Conservation (phyloP, 352 stramenopile species). For the Phytopythium sindhum region DNA sequence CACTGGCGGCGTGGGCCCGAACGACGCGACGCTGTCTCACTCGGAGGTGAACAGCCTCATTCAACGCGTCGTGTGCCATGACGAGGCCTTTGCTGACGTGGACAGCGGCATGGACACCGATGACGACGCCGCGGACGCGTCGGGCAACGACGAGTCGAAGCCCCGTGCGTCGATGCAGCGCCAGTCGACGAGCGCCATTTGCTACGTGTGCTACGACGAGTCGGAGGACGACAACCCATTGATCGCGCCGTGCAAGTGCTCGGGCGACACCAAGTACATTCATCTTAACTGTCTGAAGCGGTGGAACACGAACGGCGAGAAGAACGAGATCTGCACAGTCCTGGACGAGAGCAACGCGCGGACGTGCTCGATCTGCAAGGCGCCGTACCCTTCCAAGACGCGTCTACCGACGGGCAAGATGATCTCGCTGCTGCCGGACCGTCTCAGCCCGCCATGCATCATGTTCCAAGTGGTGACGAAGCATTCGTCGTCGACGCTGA, state of each 20-base stretch:
- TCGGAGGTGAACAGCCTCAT: conserved; percentile 80
- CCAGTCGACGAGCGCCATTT: conserved; percentile 79
- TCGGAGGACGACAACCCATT: conserved; percentile 88
- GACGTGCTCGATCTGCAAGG: conserved; percentile 86
- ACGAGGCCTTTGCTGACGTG: conserved; percentile 71
- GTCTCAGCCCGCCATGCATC: conserved; percentile 72
- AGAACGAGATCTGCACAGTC: conserved; percentile 87
- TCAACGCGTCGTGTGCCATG: conserved; percentile 77
- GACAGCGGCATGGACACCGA: conserved; percentile 85
- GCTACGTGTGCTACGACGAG: conserved; percentile 88
- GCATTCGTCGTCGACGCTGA: conserved; percentile 80
- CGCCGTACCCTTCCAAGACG: conserved; percentile 80
- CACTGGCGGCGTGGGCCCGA: conserved; percentile 58
- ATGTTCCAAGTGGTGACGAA: conserved; percentile 89
- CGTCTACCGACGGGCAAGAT: conserved; percentile 66
- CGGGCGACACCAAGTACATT: conserved; percentile 94
- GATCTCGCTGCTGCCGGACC: conserved; percentile 72
- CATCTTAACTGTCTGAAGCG: conserved; percentile 95
- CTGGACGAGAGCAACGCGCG: conserved; percentile 80
- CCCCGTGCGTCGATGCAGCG: conserved; percentile 62
- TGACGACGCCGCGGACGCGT: conserved; percentile 79
- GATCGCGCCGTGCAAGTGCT: conserved; percentile 94
- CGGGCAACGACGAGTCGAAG: conserved; percentile 82
- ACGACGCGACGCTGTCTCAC: conserved; percentile 68
- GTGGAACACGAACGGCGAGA: conserved; percentile 91